Evolutionary conservation across 345 rosid genomes (phyloP), one percentile per base, ranked within the genome.

Genomic region (Nasturtium officinale): DNA sequence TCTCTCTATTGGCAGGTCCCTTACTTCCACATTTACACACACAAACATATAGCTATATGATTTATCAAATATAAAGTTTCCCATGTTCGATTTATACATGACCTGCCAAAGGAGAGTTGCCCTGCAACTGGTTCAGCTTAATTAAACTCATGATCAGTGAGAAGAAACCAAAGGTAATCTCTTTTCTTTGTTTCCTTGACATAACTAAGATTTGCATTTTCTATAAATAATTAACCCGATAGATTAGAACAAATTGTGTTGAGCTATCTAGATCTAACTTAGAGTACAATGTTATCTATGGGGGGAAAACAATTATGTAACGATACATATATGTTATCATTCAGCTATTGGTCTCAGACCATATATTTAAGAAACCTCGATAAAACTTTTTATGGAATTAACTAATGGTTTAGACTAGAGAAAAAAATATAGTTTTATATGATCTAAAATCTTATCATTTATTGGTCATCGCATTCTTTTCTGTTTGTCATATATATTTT

Each of bases 51-150:
- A 17, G 7, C 4, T n/a, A 18, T 11, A 29, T 26, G n/a, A 10
- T 51, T 11, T 23, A 23, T 11, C 16, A 58, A 48, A 21, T 37
- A 16, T 3, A 38, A 37, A 61, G 0, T 42, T 69, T 30, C 11
- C 1, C 3, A 10, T n/a, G 40, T 37, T 70, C 9, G 30, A 20
- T 50, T 60, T 12, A 46, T 65, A 28, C 1, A 56, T 69, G 75
- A 77, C 75, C 80, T 45, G 91, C 97, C 92, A 89, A 91, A 89
- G 97, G 91, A 91, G 97, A 89, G 97, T 91, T 91, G 93, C 96
- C 92, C 97, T 85, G 55, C 45, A 67, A 86, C 96, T 84, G 72
- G 71, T 82, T 83, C 83, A 48, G 81, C 87, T 89, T 86, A 79
- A 65, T 18, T 20, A 30, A 13, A 16, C 26, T 21, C 47, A 15